Conservation (phyloP, 1,284 basidiomycete species). For the Sanghuangporus weigelae region DNA sequence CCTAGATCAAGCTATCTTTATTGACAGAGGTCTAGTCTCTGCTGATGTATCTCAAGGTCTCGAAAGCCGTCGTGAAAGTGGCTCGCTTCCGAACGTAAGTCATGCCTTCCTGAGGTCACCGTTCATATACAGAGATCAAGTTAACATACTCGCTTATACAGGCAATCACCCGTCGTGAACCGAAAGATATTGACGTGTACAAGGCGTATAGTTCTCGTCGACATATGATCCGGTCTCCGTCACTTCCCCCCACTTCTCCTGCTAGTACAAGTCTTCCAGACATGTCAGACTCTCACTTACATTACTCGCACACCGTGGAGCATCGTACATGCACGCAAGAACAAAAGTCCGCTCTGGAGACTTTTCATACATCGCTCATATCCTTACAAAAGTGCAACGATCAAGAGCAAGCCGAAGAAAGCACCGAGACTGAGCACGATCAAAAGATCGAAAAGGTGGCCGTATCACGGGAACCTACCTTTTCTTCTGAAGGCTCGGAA, state of each 20-base stretch:
- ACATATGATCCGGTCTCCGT: not conserved
- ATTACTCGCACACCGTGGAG: not conserved
- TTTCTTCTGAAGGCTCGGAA: conserved; percentile 46
- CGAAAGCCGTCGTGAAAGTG: not conserved
- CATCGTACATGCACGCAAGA: not conserved
- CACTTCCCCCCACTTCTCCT: not conserved
- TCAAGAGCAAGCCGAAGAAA: not conserved
- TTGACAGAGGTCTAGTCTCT: not conserved
- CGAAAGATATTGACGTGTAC: not conserved
- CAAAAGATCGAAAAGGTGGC: not conserved
- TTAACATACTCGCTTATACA: not conserved
- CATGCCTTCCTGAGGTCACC: not conserved
- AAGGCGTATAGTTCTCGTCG: not conserved
- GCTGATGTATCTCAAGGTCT: not conserved
- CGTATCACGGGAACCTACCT: conserved; percentile 48
- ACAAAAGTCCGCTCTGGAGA: not conserved
- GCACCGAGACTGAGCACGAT: not conserved
- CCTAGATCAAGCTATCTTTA: not conserved
- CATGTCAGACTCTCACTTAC: not conserved
- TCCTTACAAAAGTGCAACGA: not conserved
- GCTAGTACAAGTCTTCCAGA: not conserved
- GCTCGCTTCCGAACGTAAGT: not conserved
- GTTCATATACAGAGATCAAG: not conserved
- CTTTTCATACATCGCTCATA: not conserved
- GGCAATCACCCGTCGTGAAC: not conserved